phyloP scores from a whole-genome alignment of 768 basidiomycete genomes.

The Suillus subalutaceus region DNA sequence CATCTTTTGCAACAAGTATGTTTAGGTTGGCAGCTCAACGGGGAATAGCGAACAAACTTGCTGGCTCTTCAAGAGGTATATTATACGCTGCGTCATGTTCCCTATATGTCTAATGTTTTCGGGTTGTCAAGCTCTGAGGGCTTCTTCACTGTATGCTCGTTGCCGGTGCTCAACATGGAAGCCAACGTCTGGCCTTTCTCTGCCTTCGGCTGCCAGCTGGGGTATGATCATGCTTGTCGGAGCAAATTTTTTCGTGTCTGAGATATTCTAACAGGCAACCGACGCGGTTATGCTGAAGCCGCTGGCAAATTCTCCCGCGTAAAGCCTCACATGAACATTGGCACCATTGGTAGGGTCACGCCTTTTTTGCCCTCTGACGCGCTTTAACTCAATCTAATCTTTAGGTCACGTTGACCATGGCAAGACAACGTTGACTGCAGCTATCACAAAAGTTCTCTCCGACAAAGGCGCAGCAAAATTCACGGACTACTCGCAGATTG shows the following conservation, averaged over 20 bases:
- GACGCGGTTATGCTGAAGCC: constrained; percentile 76
- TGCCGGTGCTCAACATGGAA: constrained; percentile 19
- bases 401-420: constrained; percentile 96
- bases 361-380: constrained; percentile 15
- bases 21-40: constrained; percentile 34
- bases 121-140: constrained; percentile 8
- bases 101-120: constrained; percentile 1
- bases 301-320: constrained; percentile 61
- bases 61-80: constrained; percentile 19
- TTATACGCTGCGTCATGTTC: too few relatives aligned
- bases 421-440: constrained; percentile 95
- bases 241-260: constrained; percentile 14
- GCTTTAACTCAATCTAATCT: constrained; percentile 15
- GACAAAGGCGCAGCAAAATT: constrained; percentile 75
- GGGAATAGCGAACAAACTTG: constrained; percentile 17
- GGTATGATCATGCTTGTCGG: constrained; percentile 31
- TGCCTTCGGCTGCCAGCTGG: constrained; percentile 11
- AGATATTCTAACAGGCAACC: constrained; percentile 5
- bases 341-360: constrained; percentile 72
- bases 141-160: constrained; percentile 18
- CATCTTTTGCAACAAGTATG: constrained; percentile 24
- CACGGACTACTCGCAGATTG: constrained; percentile 96
- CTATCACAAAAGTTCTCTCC: constrained; percentile 92
- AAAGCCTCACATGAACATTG: constrained; percentile 95
- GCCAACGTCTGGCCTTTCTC: constrained; percentile 7